phyloP scores from a whole-genome alignment of 139 green algal genomes.

The Picochlorum sp. region DNA sequence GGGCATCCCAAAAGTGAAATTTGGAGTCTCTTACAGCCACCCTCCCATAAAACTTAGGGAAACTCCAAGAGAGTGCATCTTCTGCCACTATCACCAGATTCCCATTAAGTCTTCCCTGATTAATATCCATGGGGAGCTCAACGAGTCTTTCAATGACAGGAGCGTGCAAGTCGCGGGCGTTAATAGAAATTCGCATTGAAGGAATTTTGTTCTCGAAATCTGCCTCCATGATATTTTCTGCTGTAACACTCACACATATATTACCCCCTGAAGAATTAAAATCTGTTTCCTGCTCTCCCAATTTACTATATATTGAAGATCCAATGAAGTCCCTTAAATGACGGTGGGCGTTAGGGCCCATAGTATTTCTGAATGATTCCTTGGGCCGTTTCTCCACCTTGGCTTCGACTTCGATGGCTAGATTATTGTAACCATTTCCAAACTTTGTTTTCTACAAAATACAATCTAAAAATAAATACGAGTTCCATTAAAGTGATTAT shows the following conservation, averaged over 20 bases:
- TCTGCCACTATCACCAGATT: slow-evolving; percentile 48
- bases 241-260: slow-evolving; percentile 39
- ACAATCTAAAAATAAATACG: background rate
- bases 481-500: background rate
- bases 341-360: slow-evolving; percentile 34
- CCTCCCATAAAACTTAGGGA: slow-evolving; percentile 63
- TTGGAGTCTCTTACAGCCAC: slow-evolving; percentile 30
- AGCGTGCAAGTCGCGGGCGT: slow-evolving; percentile 48
- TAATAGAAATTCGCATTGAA: slow-evolving; percentile 31
- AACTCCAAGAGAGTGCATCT: slow-evolving; percentile 53
- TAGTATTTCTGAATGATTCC: slow-evolving; percentile 53
- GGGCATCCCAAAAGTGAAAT: slow-evolving; percentile 93
- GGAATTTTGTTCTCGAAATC: background rate
- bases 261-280: background rate
- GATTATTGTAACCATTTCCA: slow-evolving; percentile 33
- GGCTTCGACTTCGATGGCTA: slow-evolving; percentile 48
- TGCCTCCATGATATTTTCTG: slow-evolving; percentile 16
- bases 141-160: slow-evolving; percentile 76
- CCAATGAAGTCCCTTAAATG: slow-evolving; percentile 60
- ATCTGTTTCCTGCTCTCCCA: background rate
- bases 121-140: slow-evolving; percentile 84
- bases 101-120: slow-evolving; percentile 48
- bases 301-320: background rate
- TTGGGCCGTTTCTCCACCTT: slow-evolving; percentile 34
- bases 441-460: slow-evolving; percentile 22